These are phyloP conservation scores for Cadophora gregata DNA, from an alignment of 2,329 filamentous ascomycete species.

Conservation along the genomic window DNA sequence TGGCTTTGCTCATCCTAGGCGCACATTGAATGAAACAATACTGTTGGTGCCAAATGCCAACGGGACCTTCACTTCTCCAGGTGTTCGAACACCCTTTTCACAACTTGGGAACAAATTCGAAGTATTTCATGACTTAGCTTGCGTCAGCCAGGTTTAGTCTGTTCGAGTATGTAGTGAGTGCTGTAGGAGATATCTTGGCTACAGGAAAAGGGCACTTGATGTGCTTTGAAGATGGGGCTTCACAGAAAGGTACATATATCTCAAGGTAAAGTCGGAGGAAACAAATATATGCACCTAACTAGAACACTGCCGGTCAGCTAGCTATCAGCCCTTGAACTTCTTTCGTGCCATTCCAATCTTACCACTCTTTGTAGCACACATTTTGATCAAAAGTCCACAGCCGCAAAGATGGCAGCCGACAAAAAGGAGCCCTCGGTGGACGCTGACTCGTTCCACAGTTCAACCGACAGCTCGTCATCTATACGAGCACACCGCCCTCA, in stretches of 20 bases:
- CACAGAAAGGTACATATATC: not conserved
- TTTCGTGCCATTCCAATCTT: no score
- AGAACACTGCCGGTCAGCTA: not conserved
- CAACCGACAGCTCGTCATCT: not conserved
- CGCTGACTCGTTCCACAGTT: not conserved
- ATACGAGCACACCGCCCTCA: not conserved
- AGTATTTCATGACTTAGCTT: not conserved
- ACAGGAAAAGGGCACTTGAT: constrained; percentile 1
- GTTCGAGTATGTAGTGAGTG: not conserved
- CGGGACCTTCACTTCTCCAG: not conserved
- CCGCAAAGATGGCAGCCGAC: not conserved
- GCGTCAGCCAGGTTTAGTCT: constrained; percentile 6
- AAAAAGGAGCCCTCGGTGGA: not conserved
- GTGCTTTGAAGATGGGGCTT: not conserved
- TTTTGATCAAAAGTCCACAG: no score
- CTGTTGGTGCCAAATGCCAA: not conserved
- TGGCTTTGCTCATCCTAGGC: not conserved
- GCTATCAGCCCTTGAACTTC: not conserved
- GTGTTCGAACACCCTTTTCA: not conserved
- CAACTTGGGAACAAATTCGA: not conserved
- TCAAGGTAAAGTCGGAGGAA: not conserved
- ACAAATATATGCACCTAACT: not conserved
- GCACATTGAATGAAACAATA: constrained; percentile 8
- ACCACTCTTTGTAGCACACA: not conserved
- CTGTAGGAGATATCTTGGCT: constrained; percentile 12